Percentiles rank a stretch among this genome's conserved stretches.
Evolutionary conservation across 352 stramenopile genomes (phyloP).

Genomic region (Nothophytophthora sp.): DNA sequence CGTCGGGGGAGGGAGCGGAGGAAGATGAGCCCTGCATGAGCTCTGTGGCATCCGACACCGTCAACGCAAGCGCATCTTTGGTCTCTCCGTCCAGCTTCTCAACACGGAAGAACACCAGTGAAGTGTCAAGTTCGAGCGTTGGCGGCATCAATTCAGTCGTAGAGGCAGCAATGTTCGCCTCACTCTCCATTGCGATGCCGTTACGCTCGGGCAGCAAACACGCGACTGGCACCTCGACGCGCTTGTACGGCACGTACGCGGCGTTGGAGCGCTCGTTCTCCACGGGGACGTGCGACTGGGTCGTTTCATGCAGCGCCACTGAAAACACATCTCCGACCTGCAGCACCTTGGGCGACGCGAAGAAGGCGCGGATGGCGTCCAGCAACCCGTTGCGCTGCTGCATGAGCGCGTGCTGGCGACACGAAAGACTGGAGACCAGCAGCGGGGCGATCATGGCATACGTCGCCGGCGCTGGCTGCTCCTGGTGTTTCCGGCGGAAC

Average conservation of each 20-base stretch:
- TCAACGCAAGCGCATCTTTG: constrained; percentile 37
- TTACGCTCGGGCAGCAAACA: constrained; percentile 22
- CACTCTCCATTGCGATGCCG: background rate
- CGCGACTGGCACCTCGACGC: constrained; percentile 35
- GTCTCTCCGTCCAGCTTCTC: constrained; percentile 42
- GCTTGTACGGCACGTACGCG: constrained; percentile 43
- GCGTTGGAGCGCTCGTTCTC: constrained; percentile 19
- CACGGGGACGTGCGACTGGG: constrained; percentile 20
- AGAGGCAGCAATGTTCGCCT: constrained; percentile 1
- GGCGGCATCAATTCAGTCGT: constrained; percentile 41
- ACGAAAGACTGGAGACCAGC: constrained; percentile 62
- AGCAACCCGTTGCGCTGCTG: constrained; percentile 60
- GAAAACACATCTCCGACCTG: constrained; percentile 74
- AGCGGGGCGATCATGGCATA: constrained; percentile 71
- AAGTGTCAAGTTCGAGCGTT: constrained; percentile 54
- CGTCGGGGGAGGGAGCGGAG: constrained; percentile 51
- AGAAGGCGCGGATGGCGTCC: constrained; percentile 60
- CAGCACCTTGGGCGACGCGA: constrained; percentile 57
- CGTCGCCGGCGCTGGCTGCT: constrained; percentile 46
- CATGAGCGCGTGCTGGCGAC: constrained; percentile 53
- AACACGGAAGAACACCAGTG: constrained; percentile 79
- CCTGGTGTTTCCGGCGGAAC: constrained; percentile 54
- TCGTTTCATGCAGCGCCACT: constrained; percentile 51
- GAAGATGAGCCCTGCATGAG: constrained; percentile 64
- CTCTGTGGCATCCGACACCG: constrained; percentile 62